Evolutionary conservation across 1,284 basidiomycete genomes (phyloP).

Genomic region (Ganoderma lingzhi): DNA sequence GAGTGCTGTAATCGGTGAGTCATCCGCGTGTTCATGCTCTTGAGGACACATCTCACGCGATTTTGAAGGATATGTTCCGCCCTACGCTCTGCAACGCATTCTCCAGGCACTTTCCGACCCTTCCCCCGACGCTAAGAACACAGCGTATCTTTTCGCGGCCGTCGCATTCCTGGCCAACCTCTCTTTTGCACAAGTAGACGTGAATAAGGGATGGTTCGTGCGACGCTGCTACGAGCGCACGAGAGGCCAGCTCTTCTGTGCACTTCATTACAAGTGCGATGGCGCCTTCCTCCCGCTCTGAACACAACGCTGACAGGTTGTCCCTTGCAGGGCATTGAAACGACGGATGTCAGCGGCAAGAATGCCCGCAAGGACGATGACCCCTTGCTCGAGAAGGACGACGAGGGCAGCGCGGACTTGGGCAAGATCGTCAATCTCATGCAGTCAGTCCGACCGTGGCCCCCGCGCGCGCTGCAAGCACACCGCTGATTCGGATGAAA

Average conservation of each 20-base stretch:
- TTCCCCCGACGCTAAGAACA: conserved; percentile 55
- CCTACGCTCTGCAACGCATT: conserved; percentile 69
- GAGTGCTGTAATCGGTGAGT: conserved; percentile 64
- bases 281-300: not conserved
- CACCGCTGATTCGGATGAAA: not conserved
- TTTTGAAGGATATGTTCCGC: conserved; percentile 58
- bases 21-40: conserved; percentile 23
- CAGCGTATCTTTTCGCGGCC: conserved; percentile 75
- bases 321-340: conserved; percentile 52
- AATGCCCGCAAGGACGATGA: conserved; percentile 46
- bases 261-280: conserved; percentile 66
- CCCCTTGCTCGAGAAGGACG: conserved; percentile 44
- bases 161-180: conserved; percentile 73
- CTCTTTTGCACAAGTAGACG: conserved; percentile 73
- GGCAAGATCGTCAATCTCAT: conserved; percentile 78
- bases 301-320: not conserved
- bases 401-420: conserved; percentile 62
- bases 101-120: conserved; percentile 55
- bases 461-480: not conserved
- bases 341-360: conserved; percentile 69
- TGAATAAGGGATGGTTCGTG: conserved; percentile 73
- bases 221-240: conserved; percentile 73
- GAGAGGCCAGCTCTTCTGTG: conserved; percentile 74
- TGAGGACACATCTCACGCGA: conserved; percentile 7
- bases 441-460: conserved; percentile 56